Evolutionary conservation across 441 rosid species (phyloP).

Genomic region (Viola pubescens): DNA sequence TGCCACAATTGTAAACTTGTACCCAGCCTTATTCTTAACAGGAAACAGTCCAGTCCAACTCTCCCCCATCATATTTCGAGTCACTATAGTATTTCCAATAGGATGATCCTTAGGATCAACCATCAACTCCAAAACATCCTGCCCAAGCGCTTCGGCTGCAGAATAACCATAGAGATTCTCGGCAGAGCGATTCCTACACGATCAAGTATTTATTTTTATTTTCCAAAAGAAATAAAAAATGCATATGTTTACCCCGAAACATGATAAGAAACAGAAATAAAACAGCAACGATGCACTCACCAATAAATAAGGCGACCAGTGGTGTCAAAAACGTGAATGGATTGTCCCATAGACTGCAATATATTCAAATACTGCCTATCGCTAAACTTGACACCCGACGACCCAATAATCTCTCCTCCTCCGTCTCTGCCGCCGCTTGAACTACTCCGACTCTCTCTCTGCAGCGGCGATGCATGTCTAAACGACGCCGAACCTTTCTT

Average conservation of each 20-base stretch:
- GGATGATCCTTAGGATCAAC: constrained; percentile 47
- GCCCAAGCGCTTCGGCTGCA: constrained; percentile 68
- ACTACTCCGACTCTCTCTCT: constrained; percentile 47
- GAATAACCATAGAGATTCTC: constrained; percentile 78
- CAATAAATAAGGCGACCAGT: constrained; percentile 65
- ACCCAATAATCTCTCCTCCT: constrained; percentile 29
- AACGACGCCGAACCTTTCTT: constrained; percentile 52
- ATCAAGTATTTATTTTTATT: constrained; percentile 4
- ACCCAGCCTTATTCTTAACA: constrained; percentile 59
- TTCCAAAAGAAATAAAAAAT: neutral
- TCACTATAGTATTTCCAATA: constrained; percentile 41
- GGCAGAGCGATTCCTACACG: constrained; percentile 73
- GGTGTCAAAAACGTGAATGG: constrained; percentile 71
- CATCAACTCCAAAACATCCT: constrained; percentile 57
- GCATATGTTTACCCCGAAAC: constrained; percentile 1
- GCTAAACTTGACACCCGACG: constrained; percentile 52
- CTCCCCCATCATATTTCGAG: constrained; percentile 55
- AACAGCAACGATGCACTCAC: constrained; percentile 35
- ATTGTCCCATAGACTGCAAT: constrained; percentile 88
- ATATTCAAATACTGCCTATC: constrained; percentile 75
- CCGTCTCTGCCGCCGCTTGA: constrained; percentile 15
- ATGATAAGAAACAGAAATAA: neutral
- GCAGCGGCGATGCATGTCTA: constrained; percentile 76
- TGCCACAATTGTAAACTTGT: constrained; percentile 47
- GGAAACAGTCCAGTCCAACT: constrained; percentile 86